phyloP scores from a whole-genome alignment of 2,329 filamentous ascomycete species.

The Ophiostoma triangulosporum region DNA sequence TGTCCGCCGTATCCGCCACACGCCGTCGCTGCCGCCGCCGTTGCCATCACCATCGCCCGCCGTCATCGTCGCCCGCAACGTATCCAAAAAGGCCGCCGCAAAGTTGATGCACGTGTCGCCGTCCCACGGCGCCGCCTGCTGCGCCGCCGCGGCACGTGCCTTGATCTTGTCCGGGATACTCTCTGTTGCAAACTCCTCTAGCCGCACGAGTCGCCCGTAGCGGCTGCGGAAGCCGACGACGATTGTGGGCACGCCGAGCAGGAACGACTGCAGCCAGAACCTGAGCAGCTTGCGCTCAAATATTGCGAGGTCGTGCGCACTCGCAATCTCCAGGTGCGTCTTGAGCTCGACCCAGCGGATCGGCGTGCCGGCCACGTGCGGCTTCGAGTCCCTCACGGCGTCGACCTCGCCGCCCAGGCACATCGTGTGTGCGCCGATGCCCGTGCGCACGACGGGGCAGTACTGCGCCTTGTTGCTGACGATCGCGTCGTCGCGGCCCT shows the following conservation, averaged over 20 bases:
- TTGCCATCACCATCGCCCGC: constrained; percentile 14
- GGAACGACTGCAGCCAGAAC: constrained; percentile 93
- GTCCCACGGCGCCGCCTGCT: constrained; percentile 49
- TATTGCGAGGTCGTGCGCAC: constrained; percentile 53
- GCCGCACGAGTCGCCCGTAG: constrained; percentile 50
- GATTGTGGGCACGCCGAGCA: constrained; percentile 84
- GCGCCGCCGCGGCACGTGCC: background rate
- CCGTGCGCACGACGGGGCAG: constrained; percentile 84
- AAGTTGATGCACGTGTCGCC: constrained; percentile 92
- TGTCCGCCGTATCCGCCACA: constrained; percentile 65
- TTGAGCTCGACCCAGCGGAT: constrained; percentile 94
- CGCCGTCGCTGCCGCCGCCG: constrained; percentile 32
- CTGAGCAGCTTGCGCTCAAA: constrained; percentile 88
- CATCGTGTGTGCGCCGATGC: constrained; percentile 60
- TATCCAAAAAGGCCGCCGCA: constrained; percentile 61
- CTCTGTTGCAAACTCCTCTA: constrained; percentile 71
- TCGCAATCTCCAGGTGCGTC: constrained; percentile 61
- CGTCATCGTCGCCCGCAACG: constrained; percentile 44
- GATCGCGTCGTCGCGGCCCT: constrained; percentile 52
- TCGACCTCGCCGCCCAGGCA: constrained; percentile 91
- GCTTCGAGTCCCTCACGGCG: constrained; percentile 76
- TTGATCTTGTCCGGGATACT: constrained; percentile 55
- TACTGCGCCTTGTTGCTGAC: constrained; percentile 92
- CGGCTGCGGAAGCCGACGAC: constrained; percentile 75
- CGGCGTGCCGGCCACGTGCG: constrained; percentile 46